Percentiles rank a stretch among this genome's conserved stretches.
Evolutionary conservation across 192 early-diverging fungal genomes (phyloP).

Genomic region (Rhizoclosmatium sp.): DNA sequence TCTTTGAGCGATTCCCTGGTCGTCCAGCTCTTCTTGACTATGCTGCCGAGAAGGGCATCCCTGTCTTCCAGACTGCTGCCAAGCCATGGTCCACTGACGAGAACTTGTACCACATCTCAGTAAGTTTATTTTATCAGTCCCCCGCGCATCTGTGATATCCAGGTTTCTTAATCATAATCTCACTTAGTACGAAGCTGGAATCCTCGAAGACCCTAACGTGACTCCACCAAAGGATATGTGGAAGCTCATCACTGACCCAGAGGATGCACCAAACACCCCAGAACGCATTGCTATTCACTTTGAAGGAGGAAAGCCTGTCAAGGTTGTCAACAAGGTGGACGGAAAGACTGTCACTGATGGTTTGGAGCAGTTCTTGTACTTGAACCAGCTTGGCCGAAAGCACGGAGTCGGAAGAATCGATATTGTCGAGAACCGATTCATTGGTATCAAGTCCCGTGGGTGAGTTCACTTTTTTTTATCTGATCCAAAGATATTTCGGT

Average conservation of each 20-base stretch:
- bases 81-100: constrained; percentile 99
- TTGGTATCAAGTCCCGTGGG: constrained; percentile 98
- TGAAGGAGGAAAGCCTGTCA: constrained; percentile 84
- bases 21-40: constrained; percentile 91
- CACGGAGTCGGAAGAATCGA: constrained; percentile 98
- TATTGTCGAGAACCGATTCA: constrained; percentile 99
- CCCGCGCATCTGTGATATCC: background rate
- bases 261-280: constrained; percentile 94
- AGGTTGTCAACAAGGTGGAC: constrained; percentile 86
- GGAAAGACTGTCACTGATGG: constrained; percentile 67
- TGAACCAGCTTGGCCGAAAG: constrained; percentile 93
- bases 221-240: constrained; percentile 99
- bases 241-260: constrained; percentile 97
- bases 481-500: background rate
- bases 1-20: constrained; percentile 95
- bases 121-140: background rate
- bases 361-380: constrained; percentile 92
- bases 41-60: constrained; percentile 88
- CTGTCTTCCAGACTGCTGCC: constrained; percentile 92
- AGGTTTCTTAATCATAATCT: background rate
- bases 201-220: constrained; percentile 94
- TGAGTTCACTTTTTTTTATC: constrained; percentile 30
- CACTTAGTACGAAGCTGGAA: constrained; percentile 87
- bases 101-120: constrained; percentile 98
- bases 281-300: constrained; percentile 95